Conservation (phyloP, 371 early-diverging fungal species). For the Rhizopus arrhizus region DNA sequence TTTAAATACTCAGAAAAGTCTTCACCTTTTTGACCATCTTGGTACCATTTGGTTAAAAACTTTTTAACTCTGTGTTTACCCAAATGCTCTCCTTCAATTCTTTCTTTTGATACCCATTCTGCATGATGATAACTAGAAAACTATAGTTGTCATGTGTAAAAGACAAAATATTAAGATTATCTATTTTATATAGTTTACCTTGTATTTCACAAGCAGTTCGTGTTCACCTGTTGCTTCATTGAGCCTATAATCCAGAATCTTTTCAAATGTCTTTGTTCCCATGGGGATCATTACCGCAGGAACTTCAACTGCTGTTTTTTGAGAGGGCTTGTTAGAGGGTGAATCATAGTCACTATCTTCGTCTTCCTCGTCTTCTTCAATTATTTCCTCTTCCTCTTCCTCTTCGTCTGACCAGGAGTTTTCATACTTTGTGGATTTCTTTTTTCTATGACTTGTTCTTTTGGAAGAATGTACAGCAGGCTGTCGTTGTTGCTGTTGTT, state of each 20-base stretch:
- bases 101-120: conserved; percentile 77
- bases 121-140: conserved; percentile 80
- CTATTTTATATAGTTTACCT: conserved; percentile 43
- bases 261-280: conserved; percentile 58
- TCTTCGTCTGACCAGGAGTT: conserved; percentile 25
- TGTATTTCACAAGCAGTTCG: conserved; percentile 68
- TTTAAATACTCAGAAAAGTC: conserved; percentile 58
- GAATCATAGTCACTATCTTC: conserved; percentile 14
- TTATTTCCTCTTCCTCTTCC: conserved; percentile 11
- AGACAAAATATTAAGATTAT: background rate
- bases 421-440: conserved; percentile 18
- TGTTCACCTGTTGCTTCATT: conserved; percentile 38
- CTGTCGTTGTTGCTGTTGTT: background rate
- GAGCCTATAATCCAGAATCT: conserved; percentile 59
- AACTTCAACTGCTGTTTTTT: conserved; percentile 34
- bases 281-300: conserved; percentile 65
- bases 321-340: background rate
- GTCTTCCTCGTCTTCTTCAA: conserved; percentile 12
- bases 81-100: conserved; percentile 69
- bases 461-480: conserved; percentile 7
- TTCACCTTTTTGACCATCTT: conserved; percentile 56
- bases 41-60: conserved; percentile 69
- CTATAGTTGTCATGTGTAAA: conserved; percentile 22
- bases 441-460: conserved; percentile 14
- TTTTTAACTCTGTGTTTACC: conserved; percentile 81